A percentile compares a stretch with the other conserved stretches of the same genome.
Evolutionary conservation across 345 rosid species (phyloP).

Genomic region (Murraya koenigii): DNA sequence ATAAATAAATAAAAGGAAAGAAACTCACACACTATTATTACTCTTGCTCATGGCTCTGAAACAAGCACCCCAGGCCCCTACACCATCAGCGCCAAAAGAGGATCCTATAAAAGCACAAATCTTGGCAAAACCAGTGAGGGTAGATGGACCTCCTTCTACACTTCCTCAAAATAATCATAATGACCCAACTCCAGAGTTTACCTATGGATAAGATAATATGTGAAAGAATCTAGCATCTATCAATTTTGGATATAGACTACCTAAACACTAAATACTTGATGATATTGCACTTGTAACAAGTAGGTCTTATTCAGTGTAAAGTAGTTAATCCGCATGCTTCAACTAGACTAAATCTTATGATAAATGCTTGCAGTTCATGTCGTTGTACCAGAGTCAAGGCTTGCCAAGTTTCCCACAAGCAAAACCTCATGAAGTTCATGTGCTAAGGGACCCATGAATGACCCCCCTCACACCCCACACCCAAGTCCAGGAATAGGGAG

Average conservation of each 20-base stretch:
- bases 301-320: not conserved
- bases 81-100: constrained; percentile 25
- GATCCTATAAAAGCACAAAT: not conserved
- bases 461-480: not conserved
- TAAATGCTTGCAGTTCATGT: constrained; percentile 3
- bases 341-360: not conserved
- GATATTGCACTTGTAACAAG: not conserved
- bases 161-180: constrained; percentile 16
- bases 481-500: constrained; percentile 25
- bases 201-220: not conserved
- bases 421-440: constrained; percentile 39
- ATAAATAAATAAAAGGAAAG: no score
- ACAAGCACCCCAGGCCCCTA: constrained; percentile 38
- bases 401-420: constrained; percentile 24
- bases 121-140: constrained; percentile 12
- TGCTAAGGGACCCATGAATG: constrained; percentile 46
- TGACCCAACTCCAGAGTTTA: constrained; percentile 5
- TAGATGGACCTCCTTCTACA: not conserved
- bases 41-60: not conserved
- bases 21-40: no score
- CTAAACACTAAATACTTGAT: not conserved
- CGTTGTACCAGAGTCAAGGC: constrained; percentile 10
- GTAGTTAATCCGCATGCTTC: not conserved
- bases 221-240: not conserved
- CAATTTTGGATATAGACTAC: not conserved